Percentiles rank a stretch among this genome's conserved stretches.
phyloP scores from a whole-genome alignment of 495 filamentous ascomycete genomes.

The Hypoxylon perforatum region DNA sequence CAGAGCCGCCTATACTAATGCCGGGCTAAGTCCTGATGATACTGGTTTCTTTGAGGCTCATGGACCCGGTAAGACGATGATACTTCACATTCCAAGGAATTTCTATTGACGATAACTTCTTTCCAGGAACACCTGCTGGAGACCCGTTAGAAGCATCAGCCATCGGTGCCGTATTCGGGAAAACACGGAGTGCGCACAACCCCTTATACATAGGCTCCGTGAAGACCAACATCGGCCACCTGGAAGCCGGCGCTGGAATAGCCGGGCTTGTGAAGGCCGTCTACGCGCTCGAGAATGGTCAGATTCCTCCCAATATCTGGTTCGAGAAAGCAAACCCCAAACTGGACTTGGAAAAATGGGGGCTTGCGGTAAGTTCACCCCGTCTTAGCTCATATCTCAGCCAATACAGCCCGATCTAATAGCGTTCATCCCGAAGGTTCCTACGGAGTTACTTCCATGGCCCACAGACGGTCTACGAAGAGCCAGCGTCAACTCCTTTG shows the following conservation, averaged over 20 bases:
- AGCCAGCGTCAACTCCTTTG: slow-evolving; percentile 52
- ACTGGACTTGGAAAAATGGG: slow-evolving; percentile 52
- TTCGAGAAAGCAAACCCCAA: slow-evolving; percentile 60
- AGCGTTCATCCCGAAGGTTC: slow-evolving; percentile 25
- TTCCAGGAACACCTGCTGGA: slow-evolving; percentile 59
- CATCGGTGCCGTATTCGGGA: slow-evolving; percentile 58
- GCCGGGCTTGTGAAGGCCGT: slow-evolving; percentile 63
- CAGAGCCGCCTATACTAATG: slow-evolving; percentile 58
- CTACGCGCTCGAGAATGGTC: slow-evolving; percentile 60
- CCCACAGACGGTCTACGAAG: slow-evolving; percentile 45
- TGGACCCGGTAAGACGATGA: slow-evolving; percentile 44
- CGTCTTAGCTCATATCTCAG: neutral
- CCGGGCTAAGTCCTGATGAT: slow-evolving; percentile 45
- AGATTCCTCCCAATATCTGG: slow-evolving; percentile 53
- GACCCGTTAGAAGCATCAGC: slow-evolving; percentile 63
- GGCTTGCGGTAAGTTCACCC: slow-evolving; percentile 40
- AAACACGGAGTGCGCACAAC: slow-evolving; percentile 58
- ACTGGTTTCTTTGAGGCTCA: slow-evolving; percentile 60
- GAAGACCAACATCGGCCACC: slow-evolving; percentile 61
- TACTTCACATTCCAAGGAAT: slow-evolving; percentile 33
- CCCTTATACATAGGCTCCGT: slow-evolving; percentile 57
- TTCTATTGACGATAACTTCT: neutral
- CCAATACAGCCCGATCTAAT: neutral
- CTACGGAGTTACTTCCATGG: slow-evolving; percentile 43
- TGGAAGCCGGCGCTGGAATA: slow-evolving; percentile 59